phyloP scores from a whole-genome alignment of 179 eudicot genomes.

The Camellia oleifera region DNA sequence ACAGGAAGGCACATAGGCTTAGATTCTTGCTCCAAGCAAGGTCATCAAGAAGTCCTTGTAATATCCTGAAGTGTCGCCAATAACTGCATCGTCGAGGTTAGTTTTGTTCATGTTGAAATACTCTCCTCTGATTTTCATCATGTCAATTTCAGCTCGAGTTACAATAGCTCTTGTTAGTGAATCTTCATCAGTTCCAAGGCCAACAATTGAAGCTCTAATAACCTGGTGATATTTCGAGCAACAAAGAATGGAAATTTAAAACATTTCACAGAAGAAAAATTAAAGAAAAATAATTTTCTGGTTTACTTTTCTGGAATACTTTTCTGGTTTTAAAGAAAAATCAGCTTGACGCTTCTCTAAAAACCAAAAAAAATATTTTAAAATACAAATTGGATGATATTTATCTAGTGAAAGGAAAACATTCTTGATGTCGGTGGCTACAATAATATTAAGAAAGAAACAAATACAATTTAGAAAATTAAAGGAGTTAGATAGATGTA shows the following conservation, averaged over 20 bases:
- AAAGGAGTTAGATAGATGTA: not conserved
- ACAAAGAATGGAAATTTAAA: not conserved
- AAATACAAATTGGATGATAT: not conserved
- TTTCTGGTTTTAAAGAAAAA: not conserved
- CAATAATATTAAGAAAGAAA: not conserved
- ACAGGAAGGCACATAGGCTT: not conserved
- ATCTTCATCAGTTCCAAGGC: conserved; percentile 83
- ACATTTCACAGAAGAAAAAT: not conserved
- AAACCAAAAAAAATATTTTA: not conserved
- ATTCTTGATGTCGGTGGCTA: not conserved
- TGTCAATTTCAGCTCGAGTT: conserved; percentile 79
- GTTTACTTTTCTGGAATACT: not conserved
- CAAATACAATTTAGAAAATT: conserved; percentile 1
- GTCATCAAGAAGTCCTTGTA: conserved; percentile 67
- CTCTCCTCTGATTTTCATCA: conserved; percentile 52
- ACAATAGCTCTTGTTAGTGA: conserved; percentile 73
- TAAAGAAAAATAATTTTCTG: not conserved
- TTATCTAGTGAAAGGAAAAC: not conserved
- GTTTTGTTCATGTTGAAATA: conserved; percentile 39
- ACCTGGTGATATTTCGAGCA: conserved; percentile 37
- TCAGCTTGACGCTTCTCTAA: not conserved
- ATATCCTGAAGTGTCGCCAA: conserved; percentile 73
- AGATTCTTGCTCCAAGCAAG: conserved; percentile 49
- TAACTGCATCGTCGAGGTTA: conserved; percentile 57
- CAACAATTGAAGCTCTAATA: conserved; percentile 47